These are phyloP conservation scores for Alternaria solani DNA, from an alignment of 2,329 filamentous ascomycete genomes.

Conservation along the genomic window DNA sequence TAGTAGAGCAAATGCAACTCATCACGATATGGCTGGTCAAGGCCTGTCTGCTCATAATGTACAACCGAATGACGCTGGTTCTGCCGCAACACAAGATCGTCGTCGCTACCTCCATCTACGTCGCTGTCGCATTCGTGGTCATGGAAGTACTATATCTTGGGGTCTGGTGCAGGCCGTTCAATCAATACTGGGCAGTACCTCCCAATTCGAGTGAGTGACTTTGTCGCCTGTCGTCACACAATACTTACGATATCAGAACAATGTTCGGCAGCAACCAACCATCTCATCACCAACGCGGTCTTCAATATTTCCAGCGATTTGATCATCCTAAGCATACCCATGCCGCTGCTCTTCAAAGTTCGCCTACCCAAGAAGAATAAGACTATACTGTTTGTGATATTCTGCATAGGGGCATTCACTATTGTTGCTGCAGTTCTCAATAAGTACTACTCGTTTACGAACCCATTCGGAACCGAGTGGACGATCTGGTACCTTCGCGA, in stretches of 20 bases:
- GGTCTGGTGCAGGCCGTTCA: slow-evolving; percentile 64
- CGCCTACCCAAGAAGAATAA: slow-evolving; percentile 59
- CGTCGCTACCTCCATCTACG: slow-evolving; percentile 56
- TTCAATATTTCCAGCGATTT: slow-evolving; percentile 58
- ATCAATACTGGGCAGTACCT: slow-evolving; percentile 63
- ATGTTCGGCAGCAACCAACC: slow-evolving; percentile 54
- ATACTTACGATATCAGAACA: slow-evolving; percentile 40
- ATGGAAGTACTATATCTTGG: slow-evolving; percentile 61
- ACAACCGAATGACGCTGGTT: slow-evolving; percentile 57
- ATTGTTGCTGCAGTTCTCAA: slow-evolving; percentile 67
- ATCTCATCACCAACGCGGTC: slow-evolving; percentile 51
- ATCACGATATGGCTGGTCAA: slow-evolving; percentile 63
- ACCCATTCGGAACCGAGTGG: slow-evolving; percentile 65
- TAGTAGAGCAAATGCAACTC: slow-evolving; percentile 63
- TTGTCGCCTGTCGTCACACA: not conserved
- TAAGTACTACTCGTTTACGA: slow-evolving; percentile 67
- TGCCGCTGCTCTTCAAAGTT: slow-evolving; percentile 57
- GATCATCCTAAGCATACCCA: slow-evolving; percentile 56
- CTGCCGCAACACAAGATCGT: slow-evolving; percentile 47
- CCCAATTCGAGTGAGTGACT: slow-evolving; percentile 36
- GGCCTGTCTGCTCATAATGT: slow-evolving; percentile 63
- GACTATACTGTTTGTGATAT: slow-evolving; percentile 62
- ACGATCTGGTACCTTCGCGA: slow-evolving; percentile 68
- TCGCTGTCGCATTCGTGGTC: slow-evolving; percentile 55
- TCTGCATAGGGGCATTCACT: slow-evolving; percentile 61